phyloP scores from a whole-genome alignment of 2,329 filamentous ascomycete genomes.

The Neopestalotiopsis sp. region DNA sequence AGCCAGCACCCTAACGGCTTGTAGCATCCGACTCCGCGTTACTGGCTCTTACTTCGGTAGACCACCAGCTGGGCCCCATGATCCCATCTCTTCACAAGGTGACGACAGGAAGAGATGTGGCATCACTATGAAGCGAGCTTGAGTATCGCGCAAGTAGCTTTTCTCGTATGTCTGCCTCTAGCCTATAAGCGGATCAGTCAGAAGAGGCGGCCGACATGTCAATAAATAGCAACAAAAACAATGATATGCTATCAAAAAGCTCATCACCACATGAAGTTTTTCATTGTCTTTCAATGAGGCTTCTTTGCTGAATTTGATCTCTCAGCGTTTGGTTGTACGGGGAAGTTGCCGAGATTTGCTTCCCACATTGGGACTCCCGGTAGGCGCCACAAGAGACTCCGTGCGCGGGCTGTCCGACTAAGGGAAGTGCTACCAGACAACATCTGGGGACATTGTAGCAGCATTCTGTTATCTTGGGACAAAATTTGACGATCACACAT shows the following conservation, averaged over 20 bases:
- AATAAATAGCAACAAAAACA: too few species aligned
- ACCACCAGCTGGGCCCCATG: not conserved
- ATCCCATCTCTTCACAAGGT: not conserved
- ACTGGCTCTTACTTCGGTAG: not conserved
- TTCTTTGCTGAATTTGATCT: not conserved
- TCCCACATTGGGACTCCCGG: not conserved
- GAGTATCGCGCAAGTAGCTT: too few species aligned
- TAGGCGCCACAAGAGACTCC: not conserved
- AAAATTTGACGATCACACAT: not conserved
- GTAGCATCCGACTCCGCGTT: not conserved
- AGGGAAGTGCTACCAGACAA: not conserved
- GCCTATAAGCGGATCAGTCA: too few species aligned
- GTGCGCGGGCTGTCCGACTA: not conserved
- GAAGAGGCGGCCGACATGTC: too few species aligned
- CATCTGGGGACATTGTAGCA: not conserved
- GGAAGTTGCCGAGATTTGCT: not conserved
- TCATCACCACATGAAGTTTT: too few species aligned
- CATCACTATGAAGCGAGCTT: too few species aligned
- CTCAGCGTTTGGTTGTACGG: not conserved
- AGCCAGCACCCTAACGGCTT: slow-evolving; percentile 1
- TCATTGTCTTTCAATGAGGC: too few species aligned
- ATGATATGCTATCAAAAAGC: too few species aligned
- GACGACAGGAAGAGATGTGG: too few species aligned
- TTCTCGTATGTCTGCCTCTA: too few species aligned
- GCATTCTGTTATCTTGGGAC: not conserved